phyloP scores from a whole-genome alignment of 345 rosid species.

The Populus alba region DNA sequence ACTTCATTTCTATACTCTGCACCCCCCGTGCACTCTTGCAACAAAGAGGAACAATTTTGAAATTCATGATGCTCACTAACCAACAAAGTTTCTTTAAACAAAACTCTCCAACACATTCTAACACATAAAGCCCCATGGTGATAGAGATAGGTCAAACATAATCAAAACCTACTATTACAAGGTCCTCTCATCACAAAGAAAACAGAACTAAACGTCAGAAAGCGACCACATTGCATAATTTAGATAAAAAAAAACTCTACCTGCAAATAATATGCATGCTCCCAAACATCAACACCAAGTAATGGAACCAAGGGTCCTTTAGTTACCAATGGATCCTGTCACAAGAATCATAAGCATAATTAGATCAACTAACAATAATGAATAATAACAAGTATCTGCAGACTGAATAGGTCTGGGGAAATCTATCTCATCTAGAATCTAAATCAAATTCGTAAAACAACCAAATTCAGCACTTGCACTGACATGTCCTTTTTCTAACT shows the following conservation, averaged over 20 bases:
- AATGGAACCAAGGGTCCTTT: constrained; percentile 81
- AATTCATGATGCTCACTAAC: background rate
- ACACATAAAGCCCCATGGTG: background rate
- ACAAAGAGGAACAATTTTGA: background rate
- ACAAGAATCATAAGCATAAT: background rate
- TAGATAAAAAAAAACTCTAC: constrained; percentile 30
- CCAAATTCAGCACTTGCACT: background rate
- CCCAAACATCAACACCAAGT: constrained; percentile 97
- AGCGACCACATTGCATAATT: background rate
- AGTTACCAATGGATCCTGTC: constrained; percentile 85
- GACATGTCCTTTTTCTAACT: background rate
- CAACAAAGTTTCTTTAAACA: background rate
- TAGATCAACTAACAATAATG: background rate
- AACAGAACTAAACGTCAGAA: background rate
- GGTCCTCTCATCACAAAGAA: background rate
- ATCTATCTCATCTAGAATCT: background rate
- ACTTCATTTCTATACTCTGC: background rate
- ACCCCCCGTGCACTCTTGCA: background rate
- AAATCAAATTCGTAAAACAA: background rate
- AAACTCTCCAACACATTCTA: background rate
- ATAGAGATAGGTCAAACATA: background rate
- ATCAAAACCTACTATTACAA: background rate
- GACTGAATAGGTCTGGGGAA: background rate
- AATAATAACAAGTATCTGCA: background rate
- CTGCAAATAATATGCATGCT: constrained; percentile 98